Evolutionary conservation across 768 basidiomycete species (phyloP), one percentile per base, ranked within the genome.

Genomic region (Tricholoma matsutake): DNA sequence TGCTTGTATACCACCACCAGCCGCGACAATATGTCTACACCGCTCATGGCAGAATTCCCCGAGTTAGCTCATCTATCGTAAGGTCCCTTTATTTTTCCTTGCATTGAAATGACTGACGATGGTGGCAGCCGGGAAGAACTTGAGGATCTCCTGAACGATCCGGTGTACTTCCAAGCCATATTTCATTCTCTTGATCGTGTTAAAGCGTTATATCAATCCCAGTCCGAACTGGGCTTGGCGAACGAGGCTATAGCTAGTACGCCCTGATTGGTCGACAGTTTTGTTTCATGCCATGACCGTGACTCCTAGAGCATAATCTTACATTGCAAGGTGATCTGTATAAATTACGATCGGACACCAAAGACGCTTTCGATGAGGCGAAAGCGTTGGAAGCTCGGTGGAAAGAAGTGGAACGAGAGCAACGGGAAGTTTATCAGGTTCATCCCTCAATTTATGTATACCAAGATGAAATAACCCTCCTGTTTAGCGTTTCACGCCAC

Each of bases 351-450:
- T 79, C 87, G 2, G 89, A 94, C 63, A 96, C 96, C 0, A 84
- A 95, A 67, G 88, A 87, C 20, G 87, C 92, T 0, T 98, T 96
- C 66, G 88, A 94, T 65, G 85, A 96, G 62, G 94, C 96, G 2
- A 91, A 92, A 70, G 71, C 79, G 16, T 75, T 96, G 25, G 94
- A 97, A 74, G 78, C 80, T 0, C 80, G 91, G 29, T 96, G 94
- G 94, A 87, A 86, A 65, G 91, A 92, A 54, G 69, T 97, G 6
- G 94, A 97, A 61, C 86, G 86, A 65, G 92, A 95, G 67, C 96
- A 98, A 75, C 84, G 78, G 56, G 92, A 93, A 29, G 81, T 94
- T 18, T 96, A 96, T 69, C 93, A 94, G 79, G 96, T 93, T 29
- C 59, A 75, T 67, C 35, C 11, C 22, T 47, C 32, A 43, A 57